Evolutionary conservation across 225 moss, liverwort and hornwort species (phyloP), one percentile per base, ranked within the genome.

Genomic region (Thuidium tamariscinum): DNA sequence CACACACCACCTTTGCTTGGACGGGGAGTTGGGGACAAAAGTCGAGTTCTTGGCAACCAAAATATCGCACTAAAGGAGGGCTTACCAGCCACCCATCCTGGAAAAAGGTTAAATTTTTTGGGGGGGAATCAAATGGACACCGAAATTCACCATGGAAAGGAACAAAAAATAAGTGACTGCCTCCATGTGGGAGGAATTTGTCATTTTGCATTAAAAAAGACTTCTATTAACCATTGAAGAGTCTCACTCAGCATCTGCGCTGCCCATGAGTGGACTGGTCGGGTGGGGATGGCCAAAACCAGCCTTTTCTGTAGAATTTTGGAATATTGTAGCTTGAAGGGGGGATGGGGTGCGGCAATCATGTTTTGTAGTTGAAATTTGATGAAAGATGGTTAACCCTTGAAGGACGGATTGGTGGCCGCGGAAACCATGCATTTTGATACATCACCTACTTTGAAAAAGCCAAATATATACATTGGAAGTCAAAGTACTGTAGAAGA

Each of bases 41-140:
- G 20, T 5, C 0, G 37, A 13, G 52, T 52, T 16, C 42, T 14
- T 36, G 8, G 29, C 29, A 62, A 49, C 21, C 21, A 39, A 84
- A 84, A 84, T 74, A 84, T 84, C 75, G 15, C 10, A 5, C 1
- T 0, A 0, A 15, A 19, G 27, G 10, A 29, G 12, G 37, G 15
- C 3, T 42, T 69, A 32, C 16, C 7, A 80, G 72, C 46, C 72
- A 17, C 32, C 62, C 61, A 62, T 80, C 46, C 20, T 29, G 3
- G 5, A 3, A 16, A 70, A 29, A 3, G 10, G 0, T 13, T 25
- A n/a, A n/a, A n/a, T n/a, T n/a, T n/a, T n/a, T n/a, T n/a, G n/a
- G n/a, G n/a, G n/a, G n/a, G n/a, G n/a, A n/a, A n/a, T 11, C 13
- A 39, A 39, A 37, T n/a, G 2, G 13, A 29, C 21, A 34, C 9